Evolutionary conservation across 305 asterid genomes (phyloP), one percentile per base, ranked within the genome.

Genomic region (Ilex paraguariensis): DNA sequence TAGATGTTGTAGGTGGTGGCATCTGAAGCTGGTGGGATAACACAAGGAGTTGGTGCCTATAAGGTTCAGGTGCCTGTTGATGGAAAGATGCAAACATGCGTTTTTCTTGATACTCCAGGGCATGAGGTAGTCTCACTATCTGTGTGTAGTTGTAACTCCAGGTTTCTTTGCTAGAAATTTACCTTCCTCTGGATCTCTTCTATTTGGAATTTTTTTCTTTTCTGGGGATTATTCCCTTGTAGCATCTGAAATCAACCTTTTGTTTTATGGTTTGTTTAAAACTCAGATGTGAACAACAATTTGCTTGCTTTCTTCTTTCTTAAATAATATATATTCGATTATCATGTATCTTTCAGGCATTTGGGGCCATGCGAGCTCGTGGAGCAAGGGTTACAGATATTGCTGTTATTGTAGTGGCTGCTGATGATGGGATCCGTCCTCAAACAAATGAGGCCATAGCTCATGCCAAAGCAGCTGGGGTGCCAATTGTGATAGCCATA

Each of bases 341-440:
- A 21, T 21, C 28, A 4, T 52, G 3, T 52, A 7, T 10, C 30
- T 17, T 51, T 3, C 65, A 94, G 99, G 99, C 99, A 58, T 94
- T 94, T 79, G 99, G 97, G 69, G 97, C 97, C 55, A 94, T 94
- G 99, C 83, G 99, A 82, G 98, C 99, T 64, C 99, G 98, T 62
- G 96, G 99, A 72, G 95, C 99, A n/a, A 83, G 97, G 76, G 99
- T 90, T 60, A 94, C 99, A 11, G 99, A 94, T 63, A 94, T 94
- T 70, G 99, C 91, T 68, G 79, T 94, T 63, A 87, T 94, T 59
- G 99, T 94, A 59, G 99, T 94, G 63, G 99, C 99, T 61, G 99
- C 98, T 59, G 99, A 90, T 84, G 99, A 94, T 46, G 99, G 99
- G 56, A 88, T 94, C 57, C 82, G 84, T 56, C 99, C 99, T 69